Percentiles rank a stretch among this genome's conserved stretches.
Conservation (phyloP, 116 monocot genomes). For the Posidonia oceanica region DNA sequence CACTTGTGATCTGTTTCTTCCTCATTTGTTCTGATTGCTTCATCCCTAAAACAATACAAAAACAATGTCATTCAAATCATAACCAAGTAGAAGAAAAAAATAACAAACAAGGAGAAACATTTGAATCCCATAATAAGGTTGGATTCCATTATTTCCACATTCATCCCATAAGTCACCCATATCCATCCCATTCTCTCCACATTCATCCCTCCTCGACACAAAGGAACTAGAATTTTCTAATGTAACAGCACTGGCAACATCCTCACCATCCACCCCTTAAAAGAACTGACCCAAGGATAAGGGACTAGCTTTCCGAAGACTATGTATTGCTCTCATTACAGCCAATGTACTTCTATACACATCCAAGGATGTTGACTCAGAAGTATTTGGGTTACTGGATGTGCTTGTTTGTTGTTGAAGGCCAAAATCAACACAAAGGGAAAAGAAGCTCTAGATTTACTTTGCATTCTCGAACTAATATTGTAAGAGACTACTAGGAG, state of each 20-base stretch:
- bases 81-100: too few species aligned
- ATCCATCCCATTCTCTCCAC: too few species aligned
- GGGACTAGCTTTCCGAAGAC: conserved; percentile 70
- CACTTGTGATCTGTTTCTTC: too few species aligned
- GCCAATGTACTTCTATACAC: conserved; percentile 66
- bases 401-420: too few species aligned
- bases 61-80: too few species aligned
- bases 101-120: too few species aligned
- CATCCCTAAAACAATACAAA: too few species aligned
- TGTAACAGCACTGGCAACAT: conserved; percentile 44
- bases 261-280: conserved; percentile 30
- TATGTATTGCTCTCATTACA: conserved; percentile 78
- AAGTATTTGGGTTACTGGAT: background rate
- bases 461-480: conserved; percentile 77
- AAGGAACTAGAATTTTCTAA: conserved; percentile 47
- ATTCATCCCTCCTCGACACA: too few species aligned
- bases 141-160: too few species aligned
- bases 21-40: too few species aligned
- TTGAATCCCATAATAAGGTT: too few species aligned
- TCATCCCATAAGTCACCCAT: too few species aligned
- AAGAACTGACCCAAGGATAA: conserved; percentile 73
- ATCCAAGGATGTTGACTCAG: conserved; percentile 25
- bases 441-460: conserved; percentile 84
- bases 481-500: conserved; percentile 67
- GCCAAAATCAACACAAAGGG: conserved; percentile 36